Evolutionary conservation across 108 stramenopile species (phyloP).

Genomic region (Skeletonema costatum): DNA sequence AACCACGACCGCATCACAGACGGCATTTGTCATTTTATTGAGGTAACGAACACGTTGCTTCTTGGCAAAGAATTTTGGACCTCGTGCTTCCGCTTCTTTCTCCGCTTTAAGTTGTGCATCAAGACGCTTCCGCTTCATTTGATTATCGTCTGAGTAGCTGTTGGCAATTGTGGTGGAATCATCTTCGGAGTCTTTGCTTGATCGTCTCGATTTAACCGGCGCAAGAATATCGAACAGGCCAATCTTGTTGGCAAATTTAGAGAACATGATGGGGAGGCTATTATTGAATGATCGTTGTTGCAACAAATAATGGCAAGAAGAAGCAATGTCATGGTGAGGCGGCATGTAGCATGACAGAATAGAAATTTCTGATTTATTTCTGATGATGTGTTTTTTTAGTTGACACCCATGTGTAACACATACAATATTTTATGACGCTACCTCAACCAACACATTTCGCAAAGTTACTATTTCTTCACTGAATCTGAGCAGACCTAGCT

Average conservation of each 20-base stretch:
- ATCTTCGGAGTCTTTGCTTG: neutral
- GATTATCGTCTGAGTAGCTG: neutral
- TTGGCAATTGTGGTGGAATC: neutral
- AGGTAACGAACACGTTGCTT: slow-evolving; percentile 46
- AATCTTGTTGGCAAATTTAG: neutral
- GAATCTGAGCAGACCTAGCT: too few species aligned
- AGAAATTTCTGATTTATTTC: too few species aligned
- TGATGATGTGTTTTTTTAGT: too few species aligned
- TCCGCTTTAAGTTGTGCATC: slow-evolving; percentile 33
- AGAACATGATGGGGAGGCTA: neutral
- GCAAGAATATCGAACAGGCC: neutral
- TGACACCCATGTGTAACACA: too few species aligned
- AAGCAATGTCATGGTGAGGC: too few species aligned
- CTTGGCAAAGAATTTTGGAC: slow-evolving; percentile 24
- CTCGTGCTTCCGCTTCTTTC: slow-evolving; percentile 12
- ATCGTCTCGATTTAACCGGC: neutral
- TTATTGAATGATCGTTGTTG: neutral
- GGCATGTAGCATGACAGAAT: too few species aligned
- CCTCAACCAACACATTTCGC: too few species aligned
- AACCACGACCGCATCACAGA: slow-evolving; percentile 30
- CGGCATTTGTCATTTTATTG: slow-evolving; percentile 17
- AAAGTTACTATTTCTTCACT: too few species aligned
- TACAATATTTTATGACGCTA: too few species aligned
- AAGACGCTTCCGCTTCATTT: slow-evolving; percentile 4
- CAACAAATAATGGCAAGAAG: neutral